phyloP scores from a whole-genome alignment of 805 yeast genomes.

The Yarrowia sp. region DNA sequence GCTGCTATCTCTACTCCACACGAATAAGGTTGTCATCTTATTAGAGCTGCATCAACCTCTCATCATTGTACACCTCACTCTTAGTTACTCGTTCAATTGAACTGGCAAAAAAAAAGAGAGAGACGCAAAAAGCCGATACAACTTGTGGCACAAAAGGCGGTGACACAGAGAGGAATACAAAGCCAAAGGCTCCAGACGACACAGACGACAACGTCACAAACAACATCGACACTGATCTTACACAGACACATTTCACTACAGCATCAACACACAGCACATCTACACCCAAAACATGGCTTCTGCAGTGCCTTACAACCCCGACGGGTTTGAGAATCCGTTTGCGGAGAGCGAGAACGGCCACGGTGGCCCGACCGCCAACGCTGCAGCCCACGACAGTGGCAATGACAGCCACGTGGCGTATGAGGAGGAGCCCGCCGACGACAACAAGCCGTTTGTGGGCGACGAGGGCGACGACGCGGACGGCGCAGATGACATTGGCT shows the following conservation, averaged over 20 bases:
- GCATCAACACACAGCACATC: background rate
- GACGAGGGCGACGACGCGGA: constrained; percentile 5
- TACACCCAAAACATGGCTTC: constrained; percentile 51
- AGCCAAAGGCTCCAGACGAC: no score
- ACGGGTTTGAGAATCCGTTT: constrained; percentile 66
- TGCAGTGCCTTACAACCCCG: constrained; percentile 58
- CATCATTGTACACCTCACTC: background rate
- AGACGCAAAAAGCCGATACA: background rate
- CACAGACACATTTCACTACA: background rate
- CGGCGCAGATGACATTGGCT: constrained; percentile 43
- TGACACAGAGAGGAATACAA: no score
- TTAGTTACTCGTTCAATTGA: no score
- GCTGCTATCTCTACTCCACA: background rate
- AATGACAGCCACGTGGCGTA: background rate
- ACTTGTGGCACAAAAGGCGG: background rate
- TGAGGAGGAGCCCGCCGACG: constrained; percentile 23
- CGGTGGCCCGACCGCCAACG: background rate
- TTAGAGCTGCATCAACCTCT: background rate
- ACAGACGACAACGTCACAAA: background rate
- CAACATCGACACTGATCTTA: background rate
- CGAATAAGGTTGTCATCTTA: background rate
- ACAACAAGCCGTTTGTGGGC: constrained; percentile 31
- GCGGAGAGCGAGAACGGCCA: constrained; percentile 49
- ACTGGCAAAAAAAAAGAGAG: background rate
- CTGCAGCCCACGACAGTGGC: background rate